Conservation (phyloP, 2,329 filamentous ascomycete species). For the Trichoderma semiorbis region DNA sequence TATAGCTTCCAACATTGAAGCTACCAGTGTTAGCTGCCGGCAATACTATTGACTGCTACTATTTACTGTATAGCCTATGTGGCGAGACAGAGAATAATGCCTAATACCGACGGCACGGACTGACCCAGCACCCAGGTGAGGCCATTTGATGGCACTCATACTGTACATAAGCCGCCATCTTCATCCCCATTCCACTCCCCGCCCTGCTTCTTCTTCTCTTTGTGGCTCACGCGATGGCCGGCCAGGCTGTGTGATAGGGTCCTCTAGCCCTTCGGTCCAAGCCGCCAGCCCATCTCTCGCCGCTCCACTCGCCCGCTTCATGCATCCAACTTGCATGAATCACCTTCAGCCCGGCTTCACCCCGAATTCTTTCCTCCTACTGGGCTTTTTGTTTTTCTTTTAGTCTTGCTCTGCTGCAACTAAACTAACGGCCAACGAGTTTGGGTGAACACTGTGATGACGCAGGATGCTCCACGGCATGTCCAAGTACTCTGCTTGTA, state of each 20-base stretch:
- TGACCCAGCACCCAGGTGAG: neutral
- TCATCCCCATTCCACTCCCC: neutral
- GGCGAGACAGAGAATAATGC: neutral
- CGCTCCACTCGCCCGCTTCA: conserved; percentile 12
- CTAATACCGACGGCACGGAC: neutral
- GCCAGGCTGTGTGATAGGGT: neutral
- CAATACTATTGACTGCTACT: neutral
- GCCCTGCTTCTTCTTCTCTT: neutral
- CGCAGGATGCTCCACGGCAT: neutral
- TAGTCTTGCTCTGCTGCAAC: neutral
- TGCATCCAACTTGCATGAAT: conserved; percentile 19
- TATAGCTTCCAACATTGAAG: neutral
- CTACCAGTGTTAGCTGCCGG: neutral
- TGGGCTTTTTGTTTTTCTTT: neutral
- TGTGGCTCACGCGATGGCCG: conserved; percentile 2
- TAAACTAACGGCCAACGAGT: neutral
- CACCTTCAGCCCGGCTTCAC: conserved; percentile 9
- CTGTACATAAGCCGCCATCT: neutral
- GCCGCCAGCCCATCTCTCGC: neutral
- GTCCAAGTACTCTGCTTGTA: neutral
- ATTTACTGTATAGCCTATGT: neutral
- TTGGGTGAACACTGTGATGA: conserved; percentile 6
- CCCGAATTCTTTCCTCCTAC: neutral
- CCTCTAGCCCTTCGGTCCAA: conserved; percentile 9
- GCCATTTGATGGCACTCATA: neutral